Base-by-base conservation (phyloP, 2,329 filamentous ascomycete species). In the Xylaria digitata region DNA sequence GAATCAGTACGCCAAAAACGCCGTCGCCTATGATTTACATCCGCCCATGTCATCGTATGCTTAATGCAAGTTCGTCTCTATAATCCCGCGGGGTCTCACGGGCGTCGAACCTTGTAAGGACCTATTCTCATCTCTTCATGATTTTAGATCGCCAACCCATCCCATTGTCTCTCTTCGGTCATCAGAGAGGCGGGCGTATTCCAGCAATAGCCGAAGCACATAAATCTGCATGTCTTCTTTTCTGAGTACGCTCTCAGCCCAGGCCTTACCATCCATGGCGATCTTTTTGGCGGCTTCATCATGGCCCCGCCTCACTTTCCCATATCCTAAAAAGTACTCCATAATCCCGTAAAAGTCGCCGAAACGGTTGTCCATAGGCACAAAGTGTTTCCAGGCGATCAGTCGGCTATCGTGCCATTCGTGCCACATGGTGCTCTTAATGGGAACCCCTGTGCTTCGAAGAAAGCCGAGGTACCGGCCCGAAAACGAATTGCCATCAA, bases 341-440 rank as follows among this genome's bases (percentile, higher is more conserved):
- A 93, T 84, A 62, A 93, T 89, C 49, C 87, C 89, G 68, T 89
- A 94, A 73, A 91, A 85, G 71, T 94, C 92, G 42, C 86, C 81
- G 73, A 90, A 94, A 1, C 89, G 86, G 74, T 87, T 91, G 75
- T 94, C 90, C 85, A 95, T 89, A 17, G 92, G 92, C 1, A 94
- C 89, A 73, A 92, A 95, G 78, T 96, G 92, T 73, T 88, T 88
- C 92, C 92, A 96, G 0, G 91, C 85, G 1, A 93, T 82, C 1
- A 95, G 82, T 2, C 92, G 84, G 50, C 85, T 86, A 76, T 94
- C 92, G 74, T 94, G 92, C 92, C 92, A 96, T 77, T 96, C 92
- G 21, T 87, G 85, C 80, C 90, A 96, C 23, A 95, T 82, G 0
- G 92, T 93, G 6, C 90, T 87, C 80, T 95, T 96, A 80, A 96